These are phyloP conservation scores for Sherardia arvensis DNA, from an alignment of 257 asterid genomes.

Conservation along the genomic window DNA sequence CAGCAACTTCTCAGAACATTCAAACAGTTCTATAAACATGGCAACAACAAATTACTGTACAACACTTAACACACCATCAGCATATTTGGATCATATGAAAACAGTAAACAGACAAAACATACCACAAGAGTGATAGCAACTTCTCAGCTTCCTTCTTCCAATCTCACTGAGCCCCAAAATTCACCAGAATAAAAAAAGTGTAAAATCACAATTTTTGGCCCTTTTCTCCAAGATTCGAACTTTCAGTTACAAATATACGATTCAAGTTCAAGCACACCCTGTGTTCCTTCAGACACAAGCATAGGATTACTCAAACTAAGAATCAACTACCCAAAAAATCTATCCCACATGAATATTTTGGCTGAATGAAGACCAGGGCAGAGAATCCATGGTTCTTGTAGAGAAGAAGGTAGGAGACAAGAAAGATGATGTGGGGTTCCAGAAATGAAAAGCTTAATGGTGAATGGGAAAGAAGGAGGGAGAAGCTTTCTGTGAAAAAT, in stretches of 20 bases:
- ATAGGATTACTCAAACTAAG: conserved; percentile 2
- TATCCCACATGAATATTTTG: not conserved
- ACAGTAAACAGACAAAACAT: not conserved
- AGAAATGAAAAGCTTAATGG: not conserved
- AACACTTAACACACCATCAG: not conserved
- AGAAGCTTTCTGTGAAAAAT: not conserved
- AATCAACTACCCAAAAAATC: not conserved
- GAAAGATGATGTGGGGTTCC: conserved; percentile 5
- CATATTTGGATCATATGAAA: not conserved
- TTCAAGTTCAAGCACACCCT: conserved; percentile 4
- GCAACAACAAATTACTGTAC: not conserved
- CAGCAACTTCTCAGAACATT: not conserved
- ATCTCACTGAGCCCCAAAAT: not conserved
- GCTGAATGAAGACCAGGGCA: not conserved
- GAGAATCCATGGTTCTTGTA: not conserved
- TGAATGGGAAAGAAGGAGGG: not conserved
- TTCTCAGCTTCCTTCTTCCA: conserved; percentile 4
- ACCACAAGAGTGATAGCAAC: conserved; percentile 1
- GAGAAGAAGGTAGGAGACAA: not conserved
- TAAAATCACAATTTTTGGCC: not conserved
- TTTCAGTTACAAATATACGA: not conserved
- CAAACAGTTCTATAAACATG: not conserved
- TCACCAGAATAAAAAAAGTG: conserved; percentile 1
- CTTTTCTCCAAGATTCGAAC: not conserved
- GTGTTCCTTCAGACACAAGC: conserved; percentile 12